phyloP scores from a whole-genome alignment of 331 rosid genomes.

The Ulmus americana region DNA sequence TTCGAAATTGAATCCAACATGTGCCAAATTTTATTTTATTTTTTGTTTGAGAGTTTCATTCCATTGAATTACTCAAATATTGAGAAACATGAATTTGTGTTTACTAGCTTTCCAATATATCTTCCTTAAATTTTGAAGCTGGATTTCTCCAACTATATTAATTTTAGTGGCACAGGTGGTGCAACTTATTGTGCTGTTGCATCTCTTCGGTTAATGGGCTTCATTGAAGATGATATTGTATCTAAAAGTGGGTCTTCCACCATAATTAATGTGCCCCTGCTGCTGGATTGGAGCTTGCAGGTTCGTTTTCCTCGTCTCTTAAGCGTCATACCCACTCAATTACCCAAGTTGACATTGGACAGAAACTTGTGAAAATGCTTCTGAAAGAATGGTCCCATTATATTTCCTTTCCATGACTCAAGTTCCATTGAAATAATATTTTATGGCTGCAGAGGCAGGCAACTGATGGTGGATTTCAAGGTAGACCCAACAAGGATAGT shows the following conservation, averaged over 20 bases:
- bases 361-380: slow-evolving; percentile 7
- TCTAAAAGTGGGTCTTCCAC: slow-evolving; percentile 38
- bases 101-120: neutral
- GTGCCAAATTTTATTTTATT: neutral
- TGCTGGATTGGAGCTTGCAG: slow-evolving; percentile 86
- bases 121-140: slow-evolving; percentile 16
- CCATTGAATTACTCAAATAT: neutral
- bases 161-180: slow-evolving; percentile 79
- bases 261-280: slow-evolving; percentile 55
- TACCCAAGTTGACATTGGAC: neutral
- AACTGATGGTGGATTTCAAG: slow-evolving; percentile 86
- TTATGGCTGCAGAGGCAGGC: slow-evolving; percentile 60
- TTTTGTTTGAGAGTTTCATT: neutral
- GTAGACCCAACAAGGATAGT: slow-evolving; percentile 79
- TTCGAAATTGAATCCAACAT: too few species aligned
- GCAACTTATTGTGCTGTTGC: slow-evolving; percentile 83
- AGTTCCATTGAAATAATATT: slow-evolving; percentile 11
- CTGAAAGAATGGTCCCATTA: slow-evolving; percentile 14
- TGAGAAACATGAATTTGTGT: neutral
- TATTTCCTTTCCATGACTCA: slow-evolving; percentile 1
- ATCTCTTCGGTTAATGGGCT: slow-evolving; percentile 84
- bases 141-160: slow-evolving; percentile 28
- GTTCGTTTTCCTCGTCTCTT: slow-evolving; percentile 29
- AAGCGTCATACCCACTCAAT: neutral
- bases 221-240: slow-evolving; percentile 61